phyloP scores from a whole-genome alignment of 768 basidiomycete species.

The Auricularia sp. region DNA sequence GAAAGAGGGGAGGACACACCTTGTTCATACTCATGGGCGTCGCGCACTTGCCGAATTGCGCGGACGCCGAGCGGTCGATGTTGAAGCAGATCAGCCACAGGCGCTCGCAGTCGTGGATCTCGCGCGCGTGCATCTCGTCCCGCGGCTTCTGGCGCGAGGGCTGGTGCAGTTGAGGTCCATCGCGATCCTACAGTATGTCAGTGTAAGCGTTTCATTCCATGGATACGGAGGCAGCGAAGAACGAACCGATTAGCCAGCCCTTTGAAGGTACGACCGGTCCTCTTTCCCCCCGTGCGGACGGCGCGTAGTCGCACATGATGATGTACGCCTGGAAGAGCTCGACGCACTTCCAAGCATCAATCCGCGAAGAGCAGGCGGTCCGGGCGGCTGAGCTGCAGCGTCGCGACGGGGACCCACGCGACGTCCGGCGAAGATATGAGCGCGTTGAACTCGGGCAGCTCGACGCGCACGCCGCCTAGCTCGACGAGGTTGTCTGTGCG shows the following conservation, averaged over 20 bases:
- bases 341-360: constrained; percentile 55
- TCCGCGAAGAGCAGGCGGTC: constrained; percentile 27
- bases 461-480: neutral
- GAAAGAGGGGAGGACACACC: neutral
- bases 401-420: neutral
- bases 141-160: constrained; percentile 26
- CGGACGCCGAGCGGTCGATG: constrained; percentile 65
- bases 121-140: constrained; percentile 49
- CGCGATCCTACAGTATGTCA: constrained; percentile 41
- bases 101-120: constrained; percentile 58
- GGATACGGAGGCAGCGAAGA: no score
- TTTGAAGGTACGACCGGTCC: constrained; percentile 61
- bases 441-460: no score
- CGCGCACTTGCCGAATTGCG: constrained; percentile 65
- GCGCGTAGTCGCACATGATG: constrained; percentile 47
- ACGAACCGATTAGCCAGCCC: constrained; percentile 56
- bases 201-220: neutral
- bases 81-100: constrained; percentile 72
- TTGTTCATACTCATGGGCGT: constrained; percentile 26
- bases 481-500: constrained; percentile 1
- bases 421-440: no score
- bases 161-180: constrained; percentile 64
- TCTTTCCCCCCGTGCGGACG: constrained; percentile 57
- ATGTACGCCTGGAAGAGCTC: constrained; percentile 74
- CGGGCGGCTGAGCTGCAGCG: neutral